Base-by-base conservation (phyloP, 2,329 filamentous ascomycete species). In the Septoria petroselini region DNA sequence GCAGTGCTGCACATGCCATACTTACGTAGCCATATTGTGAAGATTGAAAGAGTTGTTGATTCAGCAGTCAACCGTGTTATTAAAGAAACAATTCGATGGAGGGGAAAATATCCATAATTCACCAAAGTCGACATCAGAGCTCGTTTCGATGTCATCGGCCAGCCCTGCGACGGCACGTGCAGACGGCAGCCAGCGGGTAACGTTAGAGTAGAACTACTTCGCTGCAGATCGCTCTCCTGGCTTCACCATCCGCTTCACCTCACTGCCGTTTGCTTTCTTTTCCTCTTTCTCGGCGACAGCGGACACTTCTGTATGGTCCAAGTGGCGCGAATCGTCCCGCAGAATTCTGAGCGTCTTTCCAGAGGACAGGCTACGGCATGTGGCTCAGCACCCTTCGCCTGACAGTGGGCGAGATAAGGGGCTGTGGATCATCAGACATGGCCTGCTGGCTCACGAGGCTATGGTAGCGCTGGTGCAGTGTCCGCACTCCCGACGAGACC, bases 1-100 rank as follows among this genome's bases (percentile, higher is more conserved):
- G 15, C 17, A 38, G 18, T 38, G 17, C 35, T 18, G 7, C 7
- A 17, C 8, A 11, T 19, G 25, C 17, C 40, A 21, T 27, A 61
- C 57, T 58, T 33, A 59, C 58, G 57, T 59, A 48, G 58, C 55
- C 57, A 61, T 61, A 14, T 2, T 51, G 41, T 25, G 8, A 6
- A 12, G 14, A 11, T 42, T 1, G 15, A 19, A 5, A 19, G 27
- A 15, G 4, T 42, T 15, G 7, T n/a, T 18, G 27, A n/a, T 12
- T 11, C 17, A 1, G 18, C 23, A 9, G 12, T 7, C 6, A 4
- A 12, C 6, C 31, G 27, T 19, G 15, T 3, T 8, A 27, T 27
- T 5, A 9, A 27, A 27, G 23, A 27, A 27, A 27, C 23, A 27
- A 9, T 27, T 9, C 5, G 5, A 9, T 27, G 23, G 23, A 27